These are phyloP conservation scores for Entamoeba moshkovskii DNA, from an alignment of 208 protist species.

Conservation along the genomic window DNA sequence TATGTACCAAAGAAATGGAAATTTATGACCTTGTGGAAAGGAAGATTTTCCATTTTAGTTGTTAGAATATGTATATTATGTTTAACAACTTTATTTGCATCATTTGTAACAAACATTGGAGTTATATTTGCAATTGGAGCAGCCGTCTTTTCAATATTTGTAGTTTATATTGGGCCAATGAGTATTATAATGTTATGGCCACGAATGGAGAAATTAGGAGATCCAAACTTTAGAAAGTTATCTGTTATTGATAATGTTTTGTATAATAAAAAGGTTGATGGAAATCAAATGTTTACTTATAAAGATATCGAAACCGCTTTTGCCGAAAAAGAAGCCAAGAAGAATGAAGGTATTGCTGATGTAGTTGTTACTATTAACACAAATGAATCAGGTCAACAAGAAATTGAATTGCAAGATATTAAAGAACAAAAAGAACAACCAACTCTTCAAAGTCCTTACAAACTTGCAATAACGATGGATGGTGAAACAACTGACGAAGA, in stretches of 20 bases:
- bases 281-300: neutral
- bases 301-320: neutral
- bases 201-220: neutral
- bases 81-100: neutral
- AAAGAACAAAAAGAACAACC: neutral
- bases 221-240: neutral
- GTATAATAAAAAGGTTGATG: neutral
- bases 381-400: neutral
- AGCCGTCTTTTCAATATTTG: neutral
- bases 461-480: neutral
- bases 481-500: neutral
- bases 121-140: neutral
- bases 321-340: neutral
- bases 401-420: neutral
- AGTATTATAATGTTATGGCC: neutral
- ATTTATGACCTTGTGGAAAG: neutral
- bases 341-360: neutral
- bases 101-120: neutral
- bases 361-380: neutral
- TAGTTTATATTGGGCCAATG: neutral
- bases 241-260: neutral
- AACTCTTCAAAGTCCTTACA: neutral
- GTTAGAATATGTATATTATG: neutral
- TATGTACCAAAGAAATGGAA: neutral
- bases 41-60: neutral